Evolutionary conservation across 1,284 basidiomycete species (phyloP).

Genomic region (Cryptococcus amylolentus): DNA sequence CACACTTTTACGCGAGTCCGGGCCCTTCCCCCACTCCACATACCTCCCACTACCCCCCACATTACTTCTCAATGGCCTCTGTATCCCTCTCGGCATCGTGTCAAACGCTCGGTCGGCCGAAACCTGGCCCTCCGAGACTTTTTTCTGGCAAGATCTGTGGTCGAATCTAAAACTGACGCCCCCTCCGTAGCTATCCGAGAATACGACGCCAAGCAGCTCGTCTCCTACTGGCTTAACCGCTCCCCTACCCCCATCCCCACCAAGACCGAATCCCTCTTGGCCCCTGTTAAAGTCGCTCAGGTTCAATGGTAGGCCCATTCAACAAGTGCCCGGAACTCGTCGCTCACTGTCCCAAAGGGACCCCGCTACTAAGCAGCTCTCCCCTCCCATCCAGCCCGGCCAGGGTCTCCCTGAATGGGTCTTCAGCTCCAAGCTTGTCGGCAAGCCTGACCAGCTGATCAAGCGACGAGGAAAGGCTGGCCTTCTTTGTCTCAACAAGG

Average conservation of each 20-base stretch:
- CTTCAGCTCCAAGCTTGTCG: constrained; percentile 79
- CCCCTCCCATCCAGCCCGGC: constrained; percentile 59
- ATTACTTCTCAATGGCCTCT: neutral
- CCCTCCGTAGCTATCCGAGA: constrained; percentile 72
- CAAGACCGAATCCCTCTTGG: constrained; percentile 46
- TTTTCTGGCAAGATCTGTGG: neutral
- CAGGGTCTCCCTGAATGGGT: constrained; percentile 78
- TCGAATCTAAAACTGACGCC: neutral
- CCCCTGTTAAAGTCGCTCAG: constrained; percentile 50
- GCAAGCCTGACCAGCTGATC: constrained; percentile 97
- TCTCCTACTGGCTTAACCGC: constrained; percentile 89
- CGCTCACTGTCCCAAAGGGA: constrained; percentile 61
- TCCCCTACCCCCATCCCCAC: constrained; percentile 60
- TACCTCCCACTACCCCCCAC: no score
- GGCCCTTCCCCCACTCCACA: no score
- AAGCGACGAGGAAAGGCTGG: constrained; percentile 99
- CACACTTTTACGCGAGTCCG: no score
- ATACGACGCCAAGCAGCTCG: constrained; percentile 90
- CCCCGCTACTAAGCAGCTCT: constrained; percentile 72
- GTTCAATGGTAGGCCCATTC: constrained; percentile 45
- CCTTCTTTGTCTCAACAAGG: constrained; percentile 88
- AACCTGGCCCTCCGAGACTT: no score
- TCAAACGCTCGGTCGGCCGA: neutral
- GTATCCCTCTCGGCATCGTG: neutral
- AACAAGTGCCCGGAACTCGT: neutral